phyloP scores from a whole-genome alignment of 169 alveolate species.

The Blepharisma undulans region DNA sequence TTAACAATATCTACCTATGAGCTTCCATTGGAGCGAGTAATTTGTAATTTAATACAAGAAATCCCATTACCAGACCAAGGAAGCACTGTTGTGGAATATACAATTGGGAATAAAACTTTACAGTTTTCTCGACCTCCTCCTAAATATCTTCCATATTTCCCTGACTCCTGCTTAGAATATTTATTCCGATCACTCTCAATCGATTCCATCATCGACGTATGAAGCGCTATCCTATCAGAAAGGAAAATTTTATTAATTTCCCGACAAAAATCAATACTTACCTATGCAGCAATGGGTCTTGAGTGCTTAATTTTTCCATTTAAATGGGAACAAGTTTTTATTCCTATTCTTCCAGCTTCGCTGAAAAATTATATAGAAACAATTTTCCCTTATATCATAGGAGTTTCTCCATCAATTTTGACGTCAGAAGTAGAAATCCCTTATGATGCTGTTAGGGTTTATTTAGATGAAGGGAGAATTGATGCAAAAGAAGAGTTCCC shows the following conservation, averaged over 20 bases:
- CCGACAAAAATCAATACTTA: background rate
- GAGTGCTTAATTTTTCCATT: constrained; percentile 59
- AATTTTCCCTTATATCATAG: constrained; percentile 63
- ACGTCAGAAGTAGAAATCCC: constrained; percentile 37
- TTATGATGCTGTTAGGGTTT: constrained; percentile 22
- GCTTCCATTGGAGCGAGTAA: constrained; percentile 64
- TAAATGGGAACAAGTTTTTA: constrained; percentile 59
- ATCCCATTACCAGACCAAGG: constrained; percentile 69
- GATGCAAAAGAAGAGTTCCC: background rate
- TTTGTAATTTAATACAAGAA: constrained; percentile 63
- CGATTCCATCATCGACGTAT: background rate
- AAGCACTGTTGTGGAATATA: constrained; percentile 46
- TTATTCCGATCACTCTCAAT: background rate
- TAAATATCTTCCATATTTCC: constrained; percentile 57
- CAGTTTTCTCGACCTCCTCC: constrained; percentile 57
- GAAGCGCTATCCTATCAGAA: constrained; percentile 12
- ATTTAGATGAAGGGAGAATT: constrained; percentile 27
- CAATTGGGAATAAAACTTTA: constrained; percentile 55
- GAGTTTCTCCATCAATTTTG: constrained; percentile 39
- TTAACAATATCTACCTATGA: constrained; percentile 47
- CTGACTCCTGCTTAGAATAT: background rate
- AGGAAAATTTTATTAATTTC: constrained; percentile 34
- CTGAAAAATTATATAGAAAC: constrained; percentile 54
- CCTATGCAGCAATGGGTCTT: constrained; percentile 46
- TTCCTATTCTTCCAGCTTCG: constrained; percentile 54